Percentiles rank a stretch among this genome's conserved stretches.
Conservation (phyloP, 768 basidiomycete species). For the Lactifluus volemus region DNA sequence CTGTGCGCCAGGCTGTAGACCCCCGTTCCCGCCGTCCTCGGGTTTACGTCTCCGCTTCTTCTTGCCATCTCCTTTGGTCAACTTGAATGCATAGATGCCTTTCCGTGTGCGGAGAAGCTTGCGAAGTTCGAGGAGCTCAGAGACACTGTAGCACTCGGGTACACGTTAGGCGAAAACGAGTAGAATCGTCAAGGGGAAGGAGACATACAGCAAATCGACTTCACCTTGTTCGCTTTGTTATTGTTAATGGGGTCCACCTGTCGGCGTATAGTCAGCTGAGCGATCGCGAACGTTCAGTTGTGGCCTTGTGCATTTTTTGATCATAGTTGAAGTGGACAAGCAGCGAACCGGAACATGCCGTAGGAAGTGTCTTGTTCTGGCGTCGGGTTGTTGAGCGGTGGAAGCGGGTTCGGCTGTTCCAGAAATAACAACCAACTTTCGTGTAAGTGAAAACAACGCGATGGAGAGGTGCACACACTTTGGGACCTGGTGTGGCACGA, state of each 20-base stretch:
- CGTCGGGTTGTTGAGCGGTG: slow-evolving; percentile 70
- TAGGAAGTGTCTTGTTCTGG: slow-evolving; percentile 80
- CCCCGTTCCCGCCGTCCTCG: slow-evolving; percentile 43
- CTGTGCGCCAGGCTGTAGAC: slow-evolving; percentile 43
- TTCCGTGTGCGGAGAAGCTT: slow-evolving; percentile 62
- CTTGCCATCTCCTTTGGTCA: slow-evolving; percentile 77
- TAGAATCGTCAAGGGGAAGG: not conserved
- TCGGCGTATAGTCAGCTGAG: slow-evolving; percentile 28
- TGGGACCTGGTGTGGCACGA: slow-evolving; percentile 73
- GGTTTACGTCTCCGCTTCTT: slow-evolving; percentile 53
- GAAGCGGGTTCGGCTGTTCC: slow-evolving; percentile 53
- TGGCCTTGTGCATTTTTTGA: slow-evolving; percentile 69
- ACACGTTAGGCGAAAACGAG: slow-evolving; percentile 1
- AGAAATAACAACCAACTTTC: not conserved
- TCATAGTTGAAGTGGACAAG: slow-evolving; percentile 31
- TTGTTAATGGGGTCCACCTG: slow-evolving; percentile 21
- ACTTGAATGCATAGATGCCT: slow-evolving; percentile 79
- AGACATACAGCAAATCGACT: slow-evolving; percentile 40
- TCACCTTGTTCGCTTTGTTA: slow-evolving; percentile 26
- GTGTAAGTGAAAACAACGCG: not conserved
- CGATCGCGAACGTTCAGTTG: slow-evolving; percentile 46
- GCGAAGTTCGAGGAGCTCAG: slow-evolving; percentile 78
- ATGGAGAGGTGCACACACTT: slow-evolving; percentile 37
- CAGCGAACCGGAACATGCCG: not conserved
- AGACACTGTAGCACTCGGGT: slow-evolving; percentile 39